Percentiles rank a stretch among this genome's conserved stretches.
These are phyloP conservation scores for Scedosporium dehoogii DNA, from an alignment of 2,329 filamentous ascomycete genomes.

Conservation along the genomic window DNA sequence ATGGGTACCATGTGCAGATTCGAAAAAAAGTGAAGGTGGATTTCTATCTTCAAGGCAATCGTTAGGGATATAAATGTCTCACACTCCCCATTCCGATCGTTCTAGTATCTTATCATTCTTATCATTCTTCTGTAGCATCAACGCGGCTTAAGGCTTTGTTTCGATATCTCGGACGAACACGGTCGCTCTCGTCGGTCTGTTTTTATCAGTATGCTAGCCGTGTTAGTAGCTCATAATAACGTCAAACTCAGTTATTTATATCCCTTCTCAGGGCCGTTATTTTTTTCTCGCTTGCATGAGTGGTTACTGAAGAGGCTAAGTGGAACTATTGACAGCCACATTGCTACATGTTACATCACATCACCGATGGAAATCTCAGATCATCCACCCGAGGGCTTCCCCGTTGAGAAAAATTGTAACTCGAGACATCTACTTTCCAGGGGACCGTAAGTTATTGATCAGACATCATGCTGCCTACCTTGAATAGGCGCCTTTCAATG, in stretches of 20 bases:
- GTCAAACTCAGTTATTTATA: no score
- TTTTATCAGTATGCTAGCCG: no score
- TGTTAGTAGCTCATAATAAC: neutral
- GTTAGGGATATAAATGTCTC: conserved; percentile 47
- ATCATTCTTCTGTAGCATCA: no score
- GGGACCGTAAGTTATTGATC: neutral
- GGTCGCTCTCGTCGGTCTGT: no score
- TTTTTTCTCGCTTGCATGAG: neutral
- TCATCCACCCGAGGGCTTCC: no score
- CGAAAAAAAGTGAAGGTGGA: conserved; percentile 44
- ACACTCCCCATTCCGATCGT: conserved; percentile 50
- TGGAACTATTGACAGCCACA: neutral
- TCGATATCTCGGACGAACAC: no score
- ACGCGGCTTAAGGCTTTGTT: no score
- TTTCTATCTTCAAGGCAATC: conserved; percentile 42
- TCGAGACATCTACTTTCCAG: no score
- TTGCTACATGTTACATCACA: neutral
- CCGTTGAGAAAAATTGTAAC: no score
- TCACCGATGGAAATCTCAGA: neutral
- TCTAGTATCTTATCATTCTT: conserved; percentile 35
- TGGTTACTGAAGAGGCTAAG: neutral
- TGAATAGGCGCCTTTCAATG: conserved; percentile 33
- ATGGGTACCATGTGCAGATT: conserved; percentile 37
- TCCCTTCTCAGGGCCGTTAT: no score
- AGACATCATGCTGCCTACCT: conserved; percentile 1